Evolutionary conservation across 345 rosid species (phyloP), one percentile per base, ranked within the genome.

Genomic region (Heritiera littoralis): DNA sequence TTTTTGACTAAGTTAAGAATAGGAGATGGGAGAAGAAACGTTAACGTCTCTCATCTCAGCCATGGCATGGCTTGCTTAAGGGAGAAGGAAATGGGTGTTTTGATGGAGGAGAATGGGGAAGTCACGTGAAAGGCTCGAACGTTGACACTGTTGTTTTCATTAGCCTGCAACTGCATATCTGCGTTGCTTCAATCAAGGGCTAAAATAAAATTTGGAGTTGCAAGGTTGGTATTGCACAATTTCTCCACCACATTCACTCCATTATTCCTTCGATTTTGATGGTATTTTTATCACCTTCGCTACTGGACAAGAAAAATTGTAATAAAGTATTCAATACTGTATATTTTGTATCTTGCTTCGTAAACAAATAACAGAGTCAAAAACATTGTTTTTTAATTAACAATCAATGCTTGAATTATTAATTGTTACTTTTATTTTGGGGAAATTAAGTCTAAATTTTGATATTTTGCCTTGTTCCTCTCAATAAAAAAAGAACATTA

Each of bases 1-100:
- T 60, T 74, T 72, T 54, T 72, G 79, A 80, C 70, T 35, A 13
- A 12, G 30, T 63, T 35, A 13, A 12, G 30, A 7, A 30, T 13
- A 0, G 30, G 68, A 12, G 32, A 48, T 12, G 52, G 52, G 5
- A 48, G 52, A 54, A 58, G 60, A 68, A 45, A 14, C 2, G 20
- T 67, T 23, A 55, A 67, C 65, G 67, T 67, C 23, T 54, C n/a
- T 78, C 66, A 38, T 64, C 43, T 4, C 6, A 41, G 52, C 12
- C 38, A 20, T 2, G 18, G 15, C 18, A 4, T 63, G 54, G 69
- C 0, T 48, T 30, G 52, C 56, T 38, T 41, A 17, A n/a, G 20
- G 30, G 10, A 65, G 61, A 9, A 38, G 38, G 15, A 40, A 56
- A 11, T 40, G 20, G 8, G 14, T 8, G 17, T 38, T 63, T 23